Evolutionary conservation across 768 basidiomycete species (phyloP).

Genomic region (Tylopilus felleus): DNA sequence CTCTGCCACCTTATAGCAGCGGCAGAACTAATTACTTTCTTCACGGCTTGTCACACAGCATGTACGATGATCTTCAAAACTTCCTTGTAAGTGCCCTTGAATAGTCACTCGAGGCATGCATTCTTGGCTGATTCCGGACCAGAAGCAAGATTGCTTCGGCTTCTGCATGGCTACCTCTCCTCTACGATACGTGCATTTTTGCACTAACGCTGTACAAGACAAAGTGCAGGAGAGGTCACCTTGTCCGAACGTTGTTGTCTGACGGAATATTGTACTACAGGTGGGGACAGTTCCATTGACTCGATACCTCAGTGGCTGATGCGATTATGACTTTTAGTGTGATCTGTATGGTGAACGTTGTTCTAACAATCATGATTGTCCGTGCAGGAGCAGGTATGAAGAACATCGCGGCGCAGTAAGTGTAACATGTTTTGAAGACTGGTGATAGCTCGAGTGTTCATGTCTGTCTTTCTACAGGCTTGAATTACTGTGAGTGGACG

Average conservation of each 20-base stretch:
- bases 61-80: constrained; percentile 39
- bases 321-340: constrained; percentile 22
- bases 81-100: constrained; percentile 17
- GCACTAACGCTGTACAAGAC: constrained; percentile 34
- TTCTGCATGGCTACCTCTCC: constrained; percentile 40
- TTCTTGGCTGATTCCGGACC: neutral
- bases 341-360: constrained; percentile 38
- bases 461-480: constrained; percentile 17
- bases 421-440: neutral
- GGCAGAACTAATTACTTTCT: constrained; percentile 28
- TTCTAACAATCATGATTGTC: constrained; percentile 39
- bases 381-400: constrained; percentile 27
- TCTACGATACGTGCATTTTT: constrained; percentile 39
- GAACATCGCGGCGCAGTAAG: constrained; percentile 37
- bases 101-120: neutral
- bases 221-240: constrained; percentile 11
- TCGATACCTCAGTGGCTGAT: neutral
- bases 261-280: constrained; percentile 38
- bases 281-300: constrained; percentile 9
- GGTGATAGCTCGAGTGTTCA: neutral
- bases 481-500: constrained; percentile 39
- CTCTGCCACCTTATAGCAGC: constrained; percentile 8
- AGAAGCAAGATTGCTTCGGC: constrained; percentile 30
- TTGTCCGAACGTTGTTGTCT: constrained; percentile 26
- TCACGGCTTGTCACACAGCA: constrained; percentile 23